These are phyloP conservation scores for Aspergillus fructus DNA, from an alignment of 2,329 filamentous ascomycete species.

Conservation along the genomic window DNA sequence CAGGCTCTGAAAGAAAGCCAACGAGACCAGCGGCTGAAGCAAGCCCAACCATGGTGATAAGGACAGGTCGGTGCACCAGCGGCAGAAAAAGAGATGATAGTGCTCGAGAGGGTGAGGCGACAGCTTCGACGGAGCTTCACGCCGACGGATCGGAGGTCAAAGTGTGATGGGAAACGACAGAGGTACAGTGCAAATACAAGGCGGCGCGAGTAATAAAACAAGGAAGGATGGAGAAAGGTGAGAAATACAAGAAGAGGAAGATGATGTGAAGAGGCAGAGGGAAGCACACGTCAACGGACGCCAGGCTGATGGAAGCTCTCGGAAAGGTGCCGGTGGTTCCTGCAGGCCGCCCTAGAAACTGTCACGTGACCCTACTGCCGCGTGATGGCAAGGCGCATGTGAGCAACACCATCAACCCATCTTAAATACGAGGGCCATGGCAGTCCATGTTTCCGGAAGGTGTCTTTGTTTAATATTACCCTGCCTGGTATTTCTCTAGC, in stretches of 20 bases:
- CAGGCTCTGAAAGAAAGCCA: slow-evolving; percentile 92
- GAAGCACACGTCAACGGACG: slow-evolving; percentile 34
- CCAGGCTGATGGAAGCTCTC: slow-evolving; percentile 26
- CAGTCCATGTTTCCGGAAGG: neutral
- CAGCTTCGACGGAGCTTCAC: slow-evolving; percentile 31
- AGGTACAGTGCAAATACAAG: slow-evolving; percentile 18
- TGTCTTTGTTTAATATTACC: neutral
- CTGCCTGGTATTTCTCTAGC: neutral
- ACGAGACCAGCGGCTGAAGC: slow-evolving; percentile 92
- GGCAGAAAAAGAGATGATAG: slow-evolving; percentile 12
- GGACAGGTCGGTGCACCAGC: slow-evolving; percentile 14
- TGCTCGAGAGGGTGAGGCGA: slow-evolving; percentile 32
- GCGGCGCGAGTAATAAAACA: slow-evolving; percentile 22
- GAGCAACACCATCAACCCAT: neutral
- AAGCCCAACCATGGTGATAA: slow-evolving; percentile 75
- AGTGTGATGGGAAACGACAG: slow-evolving; percentile 8
- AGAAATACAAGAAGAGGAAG: slow-evolving; percentile 3
- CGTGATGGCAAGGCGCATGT: slow-evolving; percentile 10
- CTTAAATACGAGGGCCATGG: neutral
- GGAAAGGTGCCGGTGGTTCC: slow-evolving; percentile 26
- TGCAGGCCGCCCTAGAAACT: slow-evolving; percentile 24
- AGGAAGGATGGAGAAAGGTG: slow-evolving; percentile 14
- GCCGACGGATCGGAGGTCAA: slow-evolving; percentile 20
- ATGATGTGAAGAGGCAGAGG: slow-evolving; percentile 9
- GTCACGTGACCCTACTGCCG: slow-evolving; percentile 21